Evolutionary conservation across 2,329 filamentous ascomycete genomes (phyloP).

Genomic region (Fusarium siculi): DNA sequence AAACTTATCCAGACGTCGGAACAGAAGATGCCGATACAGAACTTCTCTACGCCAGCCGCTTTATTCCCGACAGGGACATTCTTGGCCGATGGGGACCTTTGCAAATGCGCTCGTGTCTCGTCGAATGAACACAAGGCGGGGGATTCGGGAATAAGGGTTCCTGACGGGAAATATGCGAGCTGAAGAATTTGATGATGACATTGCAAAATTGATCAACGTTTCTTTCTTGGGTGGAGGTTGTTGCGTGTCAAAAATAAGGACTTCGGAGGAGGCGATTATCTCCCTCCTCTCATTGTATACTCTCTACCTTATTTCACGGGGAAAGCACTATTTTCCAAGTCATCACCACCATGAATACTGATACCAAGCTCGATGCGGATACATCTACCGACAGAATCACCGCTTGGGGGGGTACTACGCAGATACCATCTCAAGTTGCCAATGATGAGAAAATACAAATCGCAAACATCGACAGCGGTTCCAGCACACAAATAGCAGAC

Average conservation of each 20-base stretch:
- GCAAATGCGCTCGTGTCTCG: neutral
- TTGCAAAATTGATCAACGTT: neutral
- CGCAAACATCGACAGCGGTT: neutral
- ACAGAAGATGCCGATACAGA: neutral
- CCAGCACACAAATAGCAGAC: neutral
- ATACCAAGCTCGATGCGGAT: too few relatives aligned
- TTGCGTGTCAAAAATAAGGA: neutral
- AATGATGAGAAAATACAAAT: neutral
- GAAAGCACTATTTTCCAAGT: too few relatives aligned
- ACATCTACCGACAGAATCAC: too few relatives aligned
- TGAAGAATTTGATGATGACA: neutral
- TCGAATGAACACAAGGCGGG: neutral
- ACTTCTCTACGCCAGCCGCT: fast-evolving
- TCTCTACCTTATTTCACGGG: too few relatives aligned
- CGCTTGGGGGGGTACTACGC: too few relatives aligned
- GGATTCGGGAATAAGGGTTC: neutral
- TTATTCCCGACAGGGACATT: neutral
- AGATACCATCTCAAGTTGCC: fast-evolving
- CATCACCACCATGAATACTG: too few relatives aligned
- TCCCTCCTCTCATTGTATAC: too few relatives aligned
- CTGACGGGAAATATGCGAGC: neutral
- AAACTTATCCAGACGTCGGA: neutral
- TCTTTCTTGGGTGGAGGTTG: neutral
- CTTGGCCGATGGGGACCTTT: neutral
- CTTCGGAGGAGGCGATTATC: neutral